Percentiles rank a stretch among this genome's conserved stretches.
These are phyloP conservation scores for Cladosporium halotolerans DNA, from an alignment of 2,329 filamentous ascomycete species.

Conservation along the genomic window DNA sequence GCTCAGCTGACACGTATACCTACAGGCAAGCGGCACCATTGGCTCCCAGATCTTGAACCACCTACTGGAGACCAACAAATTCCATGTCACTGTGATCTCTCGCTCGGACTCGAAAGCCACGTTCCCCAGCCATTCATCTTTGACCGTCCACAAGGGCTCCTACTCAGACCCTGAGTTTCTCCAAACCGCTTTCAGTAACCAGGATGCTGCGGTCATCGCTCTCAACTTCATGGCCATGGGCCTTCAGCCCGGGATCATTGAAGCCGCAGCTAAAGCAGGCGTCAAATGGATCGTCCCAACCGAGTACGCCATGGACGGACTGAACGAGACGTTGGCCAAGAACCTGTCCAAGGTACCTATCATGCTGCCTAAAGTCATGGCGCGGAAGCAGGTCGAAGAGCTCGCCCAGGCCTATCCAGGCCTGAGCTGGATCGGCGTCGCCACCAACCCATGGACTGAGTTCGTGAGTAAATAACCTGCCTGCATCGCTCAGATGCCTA, in stretches of 20 bases:
- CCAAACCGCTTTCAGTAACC: conserved; percentile 20
- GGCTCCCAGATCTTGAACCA: conserved; percentile 29
- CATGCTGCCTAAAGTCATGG: conserved; percentile 13
- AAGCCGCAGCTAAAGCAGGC: conserved; percentile 22
- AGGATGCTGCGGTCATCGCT: conserved; percentile 29
- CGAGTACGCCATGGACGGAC: conserved; percentile 21
- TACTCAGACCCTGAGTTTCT: conserved; percentile 22
- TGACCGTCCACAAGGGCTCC: conserved; percentile 22
- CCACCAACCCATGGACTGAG: conserved; percentile 27
- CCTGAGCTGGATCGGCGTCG: conserved; percentile 36
- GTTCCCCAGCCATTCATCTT: conserved; percentile 23
- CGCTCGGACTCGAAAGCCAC: conserved; percentile 36
- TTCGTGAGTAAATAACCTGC: conserved; percentile 10
- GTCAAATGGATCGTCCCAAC: conserved; percentile 25
- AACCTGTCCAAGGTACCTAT: conserved; percentile 14
- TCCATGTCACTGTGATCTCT: conserved; percentile 33
- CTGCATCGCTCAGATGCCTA: too few relatives aligned
- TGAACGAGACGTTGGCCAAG: conserved; percentile 16
- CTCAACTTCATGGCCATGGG: conserved; percentile 22
- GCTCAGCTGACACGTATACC: too few relatives aligned
- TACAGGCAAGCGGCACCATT: conserved; percentile 26
- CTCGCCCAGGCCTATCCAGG: conserved; percentile 22
- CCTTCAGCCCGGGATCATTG: conserved; percentile 19
- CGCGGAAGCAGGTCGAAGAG: conserved; percentile 20
- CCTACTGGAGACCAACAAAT: conserved; percentile 25